Evolutionary conservation across 2,329 filamentous ascomycete species (phyloP), one percentile per base, ranked within the genome.

Genomic region (Talaromyces sp.): DNA sequence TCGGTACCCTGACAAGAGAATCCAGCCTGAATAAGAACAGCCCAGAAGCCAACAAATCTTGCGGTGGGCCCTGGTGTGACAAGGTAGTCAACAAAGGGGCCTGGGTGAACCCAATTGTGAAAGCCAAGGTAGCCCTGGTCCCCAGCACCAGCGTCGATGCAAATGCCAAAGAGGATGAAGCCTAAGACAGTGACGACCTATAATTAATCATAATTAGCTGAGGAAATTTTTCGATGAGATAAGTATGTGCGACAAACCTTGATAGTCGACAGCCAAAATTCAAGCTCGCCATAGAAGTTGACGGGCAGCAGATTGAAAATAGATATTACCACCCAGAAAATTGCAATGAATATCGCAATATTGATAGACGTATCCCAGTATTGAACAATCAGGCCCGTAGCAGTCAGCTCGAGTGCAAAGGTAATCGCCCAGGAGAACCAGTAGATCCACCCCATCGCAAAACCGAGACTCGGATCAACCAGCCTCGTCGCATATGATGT

Each of bases 371-470:
- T 16, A 39, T 53, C 44, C 56, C 56, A 58, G 47, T 56, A 58
- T 40, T 58, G 50, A 8, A 58, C 54, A 14, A 56, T 56, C 1
- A 56, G 33, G 44, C 53, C 53, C 16, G 53, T 54, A 6, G 53
- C 53, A 13, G 47, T 55, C n/a, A 55, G 19, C 36, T 58, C 55
- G 13, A 55, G 43, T 10, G 49, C 52, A 19, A 52, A 55, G 4
- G 52, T 56, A 8, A 55, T 52, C 2, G 52, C 52, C 52, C 52
- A 55, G 3, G 49, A 56, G 35, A 55, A 58, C 53, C 56, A 58
- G 35, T 58, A 56, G 24, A 52, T 54, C 55, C 55, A 57, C 2
- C 56, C 56, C 53, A 58, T 53, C 4, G 56, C 53, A 29, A 58
- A 58, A 2, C 56, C 53, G 14, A 58, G 47, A 19, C 49, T 53